Conservation (phyloP, 2,329 filamentous ascomycete species). For the Trichoderma sp. region DNA sequence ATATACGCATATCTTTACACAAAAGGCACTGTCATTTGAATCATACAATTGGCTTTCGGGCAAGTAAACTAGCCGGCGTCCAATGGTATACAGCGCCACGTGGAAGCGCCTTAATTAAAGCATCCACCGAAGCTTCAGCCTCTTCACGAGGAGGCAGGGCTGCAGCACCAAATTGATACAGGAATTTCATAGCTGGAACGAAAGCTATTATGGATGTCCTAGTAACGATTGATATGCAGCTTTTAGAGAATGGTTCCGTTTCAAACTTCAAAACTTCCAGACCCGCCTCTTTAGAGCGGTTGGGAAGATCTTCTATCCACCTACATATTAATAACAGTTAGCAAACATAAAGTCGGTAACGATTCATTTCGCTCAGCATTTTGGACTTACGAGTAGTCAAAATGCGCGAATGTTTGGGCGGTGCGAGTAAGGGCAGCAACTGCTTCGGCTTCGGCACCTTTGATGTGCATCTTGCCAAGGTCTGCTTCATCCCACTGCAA, state of each 20-base stretch:
- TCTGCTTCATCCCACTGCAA: constrained; percentile 15
- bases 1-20: too few relatives aligned
- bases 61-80: neutral
- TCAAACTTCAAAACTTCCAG: constrained; percentile 1
- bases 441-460: constrained; percentile 7
- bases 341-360: neutral
- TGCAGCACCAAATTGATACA: neutral
- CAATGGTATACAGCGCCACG: neutral
- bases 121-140: neutral
- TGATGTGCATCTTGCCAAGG: neutral
- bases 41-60: neutral
- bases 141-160: constrained; percentile 1
- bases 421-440: neutral
- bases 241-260: neutral
- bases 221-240: neutral
- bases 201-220: neutral
- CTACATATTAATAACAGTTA: neutral
- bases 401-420: neutral
- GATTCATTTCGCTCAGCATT: neutral
- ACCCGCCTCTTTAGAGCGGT: neutral
- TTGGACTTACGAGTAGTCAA: constrained; percentile 1
- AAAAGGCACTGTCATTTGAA: neutral
- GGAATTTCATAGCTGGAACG: neutral
- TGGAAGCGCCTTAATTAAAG: neutral
- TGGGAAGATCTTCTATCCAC: constrained; percentile 2